Conservation (phyloP, 2,329 filamentous ascomycete species). For the Colletotrichum ledebouriae region DNA sequence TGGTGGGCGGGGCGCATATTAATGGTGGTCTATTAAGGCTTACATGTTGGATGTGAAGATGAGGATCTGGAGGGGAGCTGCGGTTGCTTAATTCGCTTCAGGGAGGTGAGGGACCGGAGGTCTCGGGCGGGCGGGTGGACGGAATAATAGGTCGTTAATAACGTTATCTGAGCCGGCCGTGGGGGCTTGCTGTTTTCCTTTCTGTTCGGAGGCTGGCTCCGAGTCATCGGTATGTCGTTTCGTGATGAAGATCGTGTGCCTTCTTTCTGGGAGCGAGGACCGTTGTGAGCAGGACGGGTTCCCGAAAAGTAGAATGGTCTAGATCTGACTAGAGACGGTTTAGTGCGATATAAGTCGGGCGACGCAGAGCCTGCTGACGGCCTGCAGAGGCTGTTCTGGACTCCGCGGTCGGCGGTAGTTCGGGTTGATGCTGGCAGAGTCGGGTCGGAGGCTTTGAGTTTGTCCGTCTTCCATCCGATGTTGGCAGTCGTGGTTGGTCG, state of each 20-base stretch:
- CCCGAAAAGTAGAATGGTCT: no score
- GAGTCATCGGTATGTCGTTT: no score
- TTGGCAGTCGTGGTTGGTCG: background rate
- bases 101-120: background rate
- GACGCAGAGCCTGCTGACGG: background rate
- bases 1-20: background rate
- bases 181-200: no score
- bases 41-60: no score
- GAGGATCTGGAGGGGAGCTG: no score
- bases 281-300: no score
- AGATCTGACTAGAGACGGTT: background rate
- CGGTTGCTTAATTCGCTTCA: no score
- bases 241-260: no score
- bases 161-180: conserved; percentile 11
- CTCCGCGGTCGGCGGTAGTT: background rate
- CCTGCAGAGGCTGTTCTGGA: background rate
- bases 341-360: background rate
- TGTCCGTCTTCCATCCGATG: conserved; percentile 28
- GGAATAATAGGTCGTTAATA: background rate
- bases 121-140: conserved; percentile 6
- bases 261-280: no score
- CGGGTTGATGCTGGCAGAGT: conserved; percentile 2
- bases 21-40: no score
- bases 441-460: background rate
- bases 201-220: no score